A percentile compares a stretch with the other conserved stretches of the same genome.
phyloP scores from a whole-genome alignment of 768 basidiomycete genomes.

The Mycena metata region DNA sequence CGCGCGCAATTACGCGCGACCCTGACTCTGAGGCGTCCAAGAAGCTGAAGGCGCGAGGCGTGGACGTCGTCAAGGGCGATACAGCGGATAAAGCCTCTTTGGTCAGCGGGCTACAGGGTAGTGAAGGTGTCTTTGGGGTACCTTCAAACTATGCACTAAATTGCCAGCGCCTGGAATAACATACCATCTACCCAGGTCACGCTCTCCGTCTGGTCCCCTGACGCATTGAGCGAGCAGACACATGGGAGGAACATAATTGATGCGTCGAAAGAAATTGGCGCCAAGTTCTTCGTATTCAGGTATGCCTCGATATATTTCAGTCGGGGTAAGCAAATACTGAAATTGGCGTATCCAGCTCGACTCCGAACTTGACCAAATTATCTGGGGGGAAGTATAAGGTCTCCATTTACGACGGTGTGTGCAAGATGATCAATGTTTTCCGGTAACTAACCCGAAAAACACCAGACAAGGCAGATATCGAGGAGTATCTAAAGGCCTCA shows the following conservation, averaged over 20 bases:
- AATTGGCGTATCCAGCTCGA: not conserved
- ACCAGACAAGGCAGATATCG: too few species aligned
- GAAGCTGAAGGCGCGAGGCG: conserved; percentile 42
- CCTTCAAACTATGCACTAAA: not conserved
- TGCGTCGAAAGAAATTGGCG: conserved; percentile 42
- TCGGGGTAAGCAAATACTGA: too few species aligned
- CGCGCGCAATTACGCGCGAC: conserved; percentile 51
- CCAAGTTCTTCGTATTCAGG: conserved; percentile 43
- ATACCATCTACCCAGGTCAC: conserved; percentile 10
- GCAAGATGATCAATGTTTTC: too few species aligned
- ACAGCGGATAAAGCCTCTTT: conserved; percentile 44
- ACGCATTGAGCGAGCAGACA: conserved; percentile 22
- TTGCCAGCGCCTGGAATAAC: too few species aligned
- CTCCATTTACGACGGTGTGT: too few species aligned
- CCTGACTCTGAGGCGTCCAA: conserved; percentile 43
- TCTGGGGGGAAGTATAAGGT: too few species aligned
- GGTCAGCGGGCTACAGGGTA: conserved; percentile 43
- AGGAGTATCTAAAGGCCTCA: too few species aligned
- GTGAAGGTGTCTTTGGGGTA: conserved; percentile 51
- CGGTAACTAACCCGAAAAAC: too few species aligned
- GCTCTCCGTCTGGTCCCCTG: not conserved
- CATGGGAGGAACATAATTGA: conserved; percentile 43
- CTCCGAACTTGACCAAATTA: too few species aligned
- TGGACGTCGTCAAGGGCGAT: conserved; percentile 36
- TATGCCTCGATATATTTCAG: too few species aligned